Base-by-base conservation (phyloP, 371 early-diverging fungal species). In the Mortierella sp. region DNA sequence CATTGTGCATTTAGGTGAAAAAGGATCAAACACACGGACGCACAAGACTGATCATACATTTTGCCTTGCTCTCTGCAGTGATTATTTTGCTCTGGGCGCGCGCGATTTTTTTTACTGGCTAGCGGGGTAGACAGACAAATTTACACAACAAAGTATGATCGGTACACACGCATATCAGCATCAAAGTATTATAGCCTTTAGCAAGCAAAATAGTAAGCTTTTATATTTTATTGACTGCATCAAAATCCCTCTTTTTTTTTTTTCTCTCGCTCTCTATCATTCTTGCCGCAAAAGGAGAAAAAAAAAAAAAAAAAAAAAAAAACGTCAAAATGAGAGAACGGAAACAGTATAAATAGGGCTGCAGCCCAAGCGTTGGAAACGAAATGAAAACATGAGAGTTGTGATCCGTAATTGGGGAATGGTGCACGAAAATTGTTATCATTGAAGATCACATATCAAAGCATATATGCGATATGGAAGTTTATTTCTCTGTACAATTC, bases 81-180 rank as follows among this genome's bases (percentile, higher is more conserved):
- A 45, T 62, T 37, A 39, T 62, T 16, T 8, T 47, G 28, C 59
- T 69, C 63, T 69, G 68, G 68, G 74, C 68, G 76, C 30, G 76
- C 76, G 76, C 76, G 76, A 75, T 70, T 75, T 75, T 75, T 75
- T 61, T 57, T 70, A 75, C 70, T 75, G 70, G 75, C 58, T 75
- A 70, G 52, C 65, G 63, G 64, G 64, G 45, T 67, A 22, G 35
- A 61, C 26, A 39, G 16, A 32, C 32, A 35, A 67, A 35, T 43
- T 62, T 59, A 40, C 49, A 45, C 35, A 28, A 59, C 66, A 43
- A 30, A 45, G 28, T 49, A 37, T 20, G 20, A 28, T 45, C 49
- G 49, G 26, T 24, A 54, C 54, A 51, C 51, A 51, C 51, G 22
- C 51, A 51, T 51, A 51, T 51, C 51, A 14, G 22, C 54, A 22